These are phyloP conservation scores for Mortierella hygrophila DNA, from an alignment of 192 early-diverging fungal genomes.

Conservation along the genomic window DNA sequence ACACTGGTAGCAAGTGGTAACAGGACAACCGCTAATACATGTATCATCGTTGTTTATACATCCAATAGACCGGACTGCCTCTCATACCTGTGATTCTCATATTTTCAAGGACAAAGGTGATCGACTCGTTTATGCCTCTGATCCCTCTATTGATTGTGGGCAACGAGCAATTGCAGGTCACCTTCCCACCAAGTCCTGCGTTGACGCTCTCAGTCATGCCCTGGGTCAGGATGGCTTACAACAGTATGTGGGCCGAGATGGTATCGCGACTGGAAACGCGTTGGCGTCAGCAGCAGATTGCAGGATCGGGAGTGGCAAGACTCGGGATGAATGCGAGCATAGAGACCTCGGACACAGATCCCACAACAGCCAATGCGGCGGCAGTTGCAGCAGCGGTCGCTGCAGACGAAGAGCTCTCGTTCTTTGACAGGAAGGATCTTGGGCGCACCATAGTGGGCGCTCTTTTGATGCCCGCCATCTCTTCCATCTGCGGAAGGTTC, in stretches of 20 bases:
- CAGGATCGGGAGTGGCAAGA: conserved; percentile 40
- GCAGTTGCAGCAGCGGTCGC: conserved; percentile 26
- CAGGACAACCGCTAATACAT: background rate
- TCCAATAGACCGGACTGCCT: conserved; percentile 52
- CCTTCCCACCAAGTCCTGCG: conserved; percentile 73
- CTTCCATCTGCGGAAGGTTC: conserved; percentile 72
- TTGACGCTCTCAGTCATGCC: conserved; percentile 73
- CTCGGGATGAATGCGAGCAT: conserved; percentile 48
- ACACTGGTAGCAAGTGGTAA: too few species aligned
- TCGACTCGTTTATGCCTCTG: conserved; percentile 72
- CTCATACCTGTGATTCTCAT: conserved; percentile 74
- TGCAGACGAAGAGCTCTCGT: conserved; percentile 66
- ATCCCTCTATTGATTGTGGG: conserved; percentile 70
- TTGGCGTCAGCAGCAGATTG: conserved; percentile 65
- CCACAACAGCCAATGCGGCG: conserved; percentile 17
- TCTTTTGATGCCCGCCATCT: conserved; percentile 74
- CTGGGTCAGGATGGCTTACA: conserved; percentile 70
- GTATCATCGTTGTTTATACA: background rate
- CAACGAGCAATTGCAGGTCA: conserved; percentile 65
- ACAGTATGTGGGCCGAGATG: conserved; percentile 65
- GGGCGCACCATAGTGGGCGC: conserved; percentile 75
- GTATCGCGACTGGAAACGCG: conserved; percentile 66
- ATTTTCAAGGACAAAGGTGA: conserved; percentile 68
- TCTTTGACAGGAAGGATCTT: conserved; percentile 65
- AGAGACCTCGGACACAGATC: conserved; percentile 37